phyloP scores from a whole-genome alignment of 1,284 basidiomycete species.

The Rhodofomes roseus region DNA sequence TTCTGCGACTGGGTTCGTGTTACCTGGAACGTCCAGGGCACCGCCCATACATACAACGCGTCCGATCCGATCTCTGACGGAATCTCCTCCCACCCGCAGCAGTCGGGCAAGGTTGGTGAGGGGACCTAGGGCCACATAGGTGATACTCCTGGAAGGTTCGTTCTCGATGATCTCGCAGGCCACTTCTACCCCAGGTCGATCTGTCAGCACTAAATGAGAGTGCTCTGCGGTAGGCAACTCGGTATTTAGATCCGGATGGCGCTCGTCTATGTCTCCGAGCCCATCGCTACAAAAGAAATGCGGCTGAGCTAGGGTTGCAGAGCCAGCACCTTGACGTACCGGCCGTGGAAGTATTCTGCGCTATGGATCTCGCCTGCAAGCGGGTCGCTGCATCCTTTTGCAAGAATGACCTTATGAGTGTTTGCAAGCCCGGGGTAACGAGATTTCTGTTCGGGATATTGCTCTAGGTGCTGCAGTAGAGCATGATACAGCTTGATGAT shows the following conservation, averaged over 20 bases:
- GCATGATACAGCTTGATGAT: conserved; percentile 77
- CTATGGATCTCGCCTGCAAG: conserved; percentile 74
- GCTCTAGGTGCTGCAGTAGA: conserved; percentile 61
- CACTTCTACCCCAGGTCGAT: conserved; percentile 56
- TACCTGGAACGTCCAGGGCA: conserved; percentile 91
- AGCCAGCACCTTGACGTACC: conserved; percentile 33
- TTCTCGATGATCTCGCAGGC: conserved; percentile 64
- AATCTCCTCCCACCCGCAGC: conserved; percentile 53
- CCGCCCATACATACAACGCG: conserved; percentile 93
- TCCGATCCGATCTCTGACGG: conserved; percentile 60
- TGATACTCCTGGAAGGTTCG: conserved; percentile 62
- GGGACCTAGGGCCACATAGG: conserved; percentile 86
- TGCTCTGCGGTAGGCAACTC: conserved; percentile 32
- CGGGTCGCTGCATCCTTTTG: conserved; percentile 67
- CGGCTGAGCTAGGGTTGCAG: conserved; percentile 10
- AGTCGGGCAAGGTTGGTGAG: conserved; percentile 82
- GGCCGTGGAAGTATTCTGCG: conserved; percentile 87
- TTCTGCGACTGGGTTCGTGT: conserved; percentile 80
- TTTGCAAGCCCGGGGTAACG: conserved; percentile 62
- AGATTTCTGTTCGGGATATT: conserved; percentile 47
- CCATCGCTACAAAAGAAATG: conserved; percentile 57
- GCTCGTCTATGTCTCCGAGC: conserved; percentile 66
- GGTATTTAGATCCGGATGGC: conserved; percentile 72
- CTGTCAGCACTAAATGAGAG: conserved; percentile 48
- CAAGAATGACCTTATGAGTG: conserved; percentile 55